Percentiles rank a stretch among this genome's conserved stretches.
Conservation (phyloP, 331 rosid genomes). For the Malus hybrid region DNA sequence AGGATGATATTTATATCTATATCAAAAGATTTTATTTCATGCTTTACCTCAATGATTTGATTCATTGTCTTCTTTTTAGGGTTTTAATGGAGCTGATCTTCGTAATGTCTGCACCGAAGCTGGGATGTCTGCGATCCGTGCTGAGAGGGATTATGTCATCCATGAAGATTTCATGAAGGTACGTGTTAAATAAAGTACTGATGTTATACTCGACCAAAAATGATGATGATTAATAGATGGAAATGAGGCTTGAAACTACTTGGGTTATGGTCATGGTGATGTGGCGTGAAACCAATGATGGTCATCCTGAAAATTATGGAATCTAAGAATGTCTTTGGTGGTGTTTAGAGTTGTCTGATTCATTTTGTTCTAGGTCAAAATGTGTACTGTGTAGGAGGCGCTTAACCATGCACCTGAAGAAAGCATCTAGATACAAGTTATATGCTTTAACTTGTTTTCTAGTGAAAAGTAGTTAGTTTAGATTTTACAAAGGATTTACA, state of each 20-base stretch:
- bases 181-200: background rate
- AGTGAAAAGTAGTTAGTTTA: background rate
- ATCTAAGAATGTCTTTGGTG: background rate
- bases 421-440: background rate
- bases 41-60: slow-evolving; percentile 4
- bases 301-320: background rate
- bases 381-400: background rate
- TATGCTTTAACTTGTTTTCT: background rate
- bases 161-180: slow-evolving; percentile 99
- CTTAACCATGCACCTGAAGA: background rate
- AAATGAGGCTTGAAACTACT: background rate
- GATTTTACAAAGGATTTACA: background rate
- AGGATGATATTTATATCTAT: background rate
- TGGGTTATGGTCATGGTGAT: background rate
- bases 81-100: slow-evolving; percentile 94
- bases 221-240: background rate
- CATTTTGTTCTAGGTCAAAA: background rate
- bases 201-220: background rate
- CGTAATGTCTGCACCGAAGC: slow-evolving; percentile 98
- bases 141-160: slow-evolving; percentile 90
- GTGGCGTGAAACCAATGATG: background rate
- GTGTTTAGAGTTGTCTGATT: background rate
- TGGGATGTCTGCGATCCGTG: slow-evolving; percentile 97
- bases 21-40: background rate
- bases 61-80: slow-evolving; percentile 40